Evolutionary conservation across 1,284 basidiomycete species (phyloP).

Genomic region (Marasmius sp.): DNA sequence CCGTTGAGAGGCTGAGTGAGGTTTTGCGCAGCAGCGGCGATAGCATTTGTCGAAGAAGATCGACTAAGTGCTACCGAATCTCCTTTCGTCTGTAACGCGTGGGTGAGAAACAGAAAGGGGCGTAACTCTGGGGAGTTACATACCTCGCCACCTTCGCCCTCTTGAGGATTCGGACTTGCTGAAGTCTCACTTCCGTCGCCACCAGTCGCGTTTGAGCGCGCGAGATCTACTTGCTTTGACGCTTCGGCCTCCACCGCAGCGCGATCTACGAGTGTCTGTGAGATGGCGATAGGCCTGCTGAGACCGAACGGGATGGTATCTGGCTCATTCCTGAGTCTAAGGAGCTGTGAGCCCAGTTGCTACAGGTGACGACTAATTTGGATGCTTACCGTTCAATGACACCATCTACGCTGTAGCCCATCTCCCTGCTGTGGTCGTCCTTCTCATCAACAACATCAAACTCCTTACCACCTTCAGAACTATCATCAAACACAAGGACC

Average conservation of each 20-base stretch:
- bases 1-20: not conserved
- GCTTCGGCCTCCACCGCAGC: conserved; percentile 14
- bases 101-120: not conserved
- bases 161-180: too few relatives aligned
- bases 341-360: too few relatives aligned
- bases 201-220: conserved; percentile 15
- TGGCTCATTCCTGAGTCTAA: conserved; percentile 43
- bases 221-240: not conserved
- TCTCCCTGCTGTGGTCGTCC: conserved; percentile 32
- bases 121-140: too few relatives aligned
- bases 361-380: not conserved
- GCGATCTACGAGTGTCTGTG: conserved; percentile 55
- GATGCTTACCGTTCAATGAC: conserved; percentile 3
- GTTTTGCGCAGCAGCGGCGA: not conserved
- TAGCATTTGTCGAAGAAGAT: not conserved
- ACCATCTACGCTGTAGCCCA: not conserved
- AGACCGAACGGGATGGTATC: conserved; percentile 63
- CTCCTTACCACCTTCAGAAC: conserved; percentile 28
- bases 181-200: conserved; percentile 14
- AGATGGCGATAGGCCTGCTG: conserved; percentile 60
- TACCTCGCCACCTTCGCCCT: too few relatives aligned
- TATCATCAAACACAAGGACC: conserved; percentile 12
- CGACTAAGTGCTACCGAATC: not conserved
- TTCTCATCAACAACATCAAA: conserved; percentile 71
- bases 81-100: not conserved